Evolutionary conservation across 306 rosid genomes (phyloP), one percentile per base, ranked within the genome.

Genomic region (Cicer chorassanicum): DNA sequence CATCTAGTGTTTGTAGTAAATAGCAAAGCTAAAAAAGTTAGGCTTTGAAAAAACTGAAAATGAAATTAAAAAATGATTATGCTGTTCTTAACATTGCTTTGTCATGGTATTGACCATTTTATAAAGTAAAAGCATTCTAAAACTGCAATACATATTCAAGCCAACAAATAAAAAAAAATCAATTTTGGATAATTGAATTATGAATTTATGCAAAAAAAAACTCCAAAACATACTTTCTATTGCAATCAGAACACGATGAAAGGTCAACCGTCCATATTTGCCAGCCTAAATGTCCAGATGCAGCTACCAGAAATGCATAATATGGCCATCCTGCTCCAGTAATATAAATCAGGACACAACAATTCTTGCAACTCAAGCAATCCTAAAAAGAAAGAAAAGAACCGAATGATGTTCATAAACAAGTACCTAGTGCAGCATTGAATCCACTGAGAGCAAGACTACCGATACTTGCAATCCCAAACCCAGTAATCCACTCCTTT

Each of bases 221-320:
- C 10, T 29, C 18, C 15, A 19, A 40, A 57, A 70, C 97, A 8
- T 83, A 91, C 98, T 93, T 93, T 70, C 87, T 81, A 48, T 87
- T 93, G 87, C 98, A 93, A 74, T 91, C 98, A 24, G 85, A 75
- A 16, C 93, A 84, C 8, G 91, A 89, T 43, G 93, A 89, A 72
- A 89, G 88, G 81, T 91, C 89, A 14, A 84, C 98, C 1, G 88
- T 85, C 84, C 78, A 69, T 76, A 93, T 91, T 83, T 93, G 98
- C 97, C 97, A 91, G 71, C 89, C 84, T 70, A 93, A 77, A 24
- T 93, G 98, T 80, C 92, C 96, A 48, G 97, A 89, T 0, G 96
- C 98, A 81, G 55, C 87, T 15, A 83, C 87, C 85, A 91, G 82
- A 89, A 83, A 83, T 74, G 91, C 88, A 81, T 88, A 89, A 79